Evolutionary conservation across 495 filamentous ascomycete genomes (phyloP).

Genomic region (Hypoxylon cercidicola): DNA sequence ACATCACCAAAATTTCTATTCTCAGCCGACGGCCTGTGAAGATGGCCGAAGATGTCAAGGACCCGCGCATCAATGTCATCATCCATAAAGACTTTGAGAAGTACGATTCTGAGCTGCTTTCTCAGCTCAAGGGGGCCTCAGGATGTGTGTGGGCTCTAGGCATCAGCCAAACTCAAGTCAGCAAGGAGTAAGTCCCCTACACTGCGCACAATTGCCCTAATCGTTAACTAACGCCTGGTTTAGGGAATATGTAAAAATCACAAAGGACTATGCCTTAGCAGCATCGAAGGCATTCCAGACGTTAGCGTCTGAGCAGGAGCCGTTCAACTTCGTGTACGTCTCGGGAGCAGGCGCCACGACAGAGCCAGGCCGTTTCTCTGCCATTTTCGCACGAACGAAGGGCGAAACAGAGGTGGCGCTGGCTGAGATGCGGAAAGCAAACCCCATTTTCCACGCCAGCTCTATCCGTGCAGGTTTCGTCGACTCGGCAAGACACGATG

Average conservation of each 20-base stretch:
- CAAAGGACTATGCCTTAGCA: slow-evolving; percentile 68
- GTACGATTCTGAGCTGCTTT: slow-evolving; percentile 65
- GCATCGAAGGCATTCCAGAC: slow-evolving; percentile 70
- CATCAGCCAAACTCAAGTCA: slow-evolving; percentile 66
- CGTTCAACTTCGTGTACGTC: slow-evolving; percentile 76
- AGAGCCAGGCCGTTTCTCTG: slow-evolving; percentile 60
- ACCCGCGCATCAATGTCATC: slow-evolving; percentile 69
- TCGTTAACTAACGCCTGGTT: neutral
- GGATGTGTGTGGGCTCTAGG: slow-evolving; percentile 80
- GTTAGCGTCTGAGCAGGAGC: slow-evolving; percentile 51
- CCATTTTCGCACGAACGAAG: slow-evolving; percentile 69
- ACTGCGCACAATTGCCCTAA: neutral
- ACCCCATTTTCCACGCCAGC: slow-evolving; percentile 59
- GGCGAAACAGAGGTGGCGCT: slow-evolving; percentile 69
- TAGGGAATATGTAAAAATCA: slow-evolving; percentile 75
- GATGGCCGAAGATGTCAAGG: slow-evolving; percentile 68
- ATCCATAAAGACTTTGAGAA: slow-evolving; percentile 70
- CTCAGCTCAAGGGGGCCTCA: slow-evolving; percentile 68
- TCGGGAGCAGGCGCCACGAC: slow-evolving; percentile 67
- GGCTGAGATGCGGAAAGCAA: slow-evolving; percentile 47
- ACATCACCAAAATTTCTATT: slow-evolving; percentile 71
- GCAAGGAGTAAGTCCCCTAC: slow-evolving; percentile 61
- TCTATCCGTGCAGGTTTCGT: slow-evolving; percentile 65
- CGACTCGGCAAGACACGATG: slow-evolving; percentile 58
- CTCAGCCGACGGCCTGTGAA: slow-evolving; percentile 71